phyloP scores from a whole-genome alignment of 192 early-diverging fungal species.

The Geranomyces variabilis region DNA sequence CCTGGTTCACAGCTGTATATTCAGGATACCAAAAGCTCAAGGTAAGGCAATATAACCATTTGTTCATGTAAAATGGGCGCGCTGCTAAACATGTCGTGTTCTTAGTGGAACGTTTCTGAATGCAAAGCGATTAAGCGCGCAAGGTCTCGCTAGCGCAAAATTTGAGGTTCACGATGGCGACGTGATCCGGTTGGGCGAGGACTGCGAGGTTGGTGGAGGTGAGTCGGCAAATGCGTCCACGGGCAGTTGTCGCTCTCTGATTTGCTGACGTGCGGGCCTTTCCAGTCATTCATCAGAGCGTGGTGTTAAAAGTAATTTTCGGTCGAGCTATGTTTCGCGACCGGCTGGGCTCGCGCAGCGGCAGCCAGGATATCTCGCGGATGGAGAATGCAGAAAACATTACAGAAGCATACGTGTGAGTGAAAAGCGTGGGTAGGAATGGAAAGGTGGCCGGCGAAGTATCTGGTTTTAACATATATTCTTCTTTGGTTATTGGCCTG shows the following conservation, averaged over 20 bases:
- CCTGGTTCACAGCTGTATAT: conserved; percentile 25
- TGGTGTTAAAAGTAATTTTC: conserved; percentile 19
- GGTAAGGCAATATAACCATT: conserved; percentile 3
- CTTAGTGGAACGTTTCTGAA: conserved; percentile 45
- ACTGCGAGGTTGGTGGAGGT: conserved; percentile 50
- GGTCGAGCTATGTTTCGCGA: neutral
- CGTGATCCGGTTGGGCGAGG: conserved; percentile 43
- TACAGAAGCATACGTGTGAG: conserved; percentile 25
- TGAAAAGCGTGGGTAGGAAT: no score
- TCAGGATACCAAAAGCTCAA: conserved; percentile 37
- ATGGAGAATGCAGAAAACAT: neutral
- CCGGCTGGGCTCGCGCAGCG: conserved; percentile 8
- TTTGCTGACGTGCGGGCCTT: neutral
- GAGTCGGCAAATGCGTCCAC: neutral
- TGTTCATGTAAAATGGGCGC: no score
- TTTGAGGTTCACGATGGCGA: conserved; percentile 41
- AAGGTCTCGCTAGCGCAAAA: conserved; percentile 33
- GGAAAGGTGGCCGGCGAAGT: no score
- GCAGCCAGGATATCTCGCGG: conserved; percentile 17
- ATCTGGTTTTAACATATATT: no score
- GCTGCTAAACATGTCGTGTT: no score
- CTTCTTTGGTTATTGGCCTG: neutral
- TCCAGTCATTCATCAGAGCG: conserved; percentile 30
- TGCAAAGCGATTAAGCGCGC: conserved; percentile 35
- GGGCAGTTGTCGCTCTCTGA: neutral